A percentile compares a stretch with the other conserved stretches of the same genome.
phyloP scores from a whole-genome alignment of 495 filamentous ascomycete genomes.

The Aspergillus affinis region DNA sequence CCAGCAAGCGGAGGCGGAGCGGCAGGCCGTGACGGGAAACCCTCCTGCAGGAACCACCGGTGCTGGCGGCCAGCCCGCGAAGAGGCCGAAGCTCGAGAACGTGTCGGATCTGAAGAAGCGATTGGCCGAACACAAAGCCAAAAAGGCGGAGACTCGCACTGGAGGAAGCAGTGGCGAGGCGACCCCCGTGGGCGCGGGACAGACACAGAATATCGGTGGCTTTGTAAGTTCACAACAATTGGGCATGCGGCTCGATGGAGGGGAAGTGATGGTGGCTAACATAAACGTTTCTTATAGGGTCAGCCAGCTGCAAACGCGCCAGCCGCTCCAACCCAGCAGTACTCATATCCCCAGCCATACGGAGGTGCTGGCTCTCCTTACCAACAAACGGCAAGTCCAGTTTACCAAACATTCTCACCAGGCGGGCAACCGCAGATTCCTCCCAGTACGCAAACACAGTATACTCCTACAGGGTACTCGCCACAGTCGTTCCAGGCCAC shows the following conservation, averaged over 20 bases:
- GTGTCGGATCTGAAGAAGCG: constrained; percentile 78
- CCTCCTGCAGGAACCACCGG: constrained; percentile 61
- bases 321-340: constrained; percentile 27
- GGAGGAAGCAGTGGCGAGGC: constrained; percentile 59
- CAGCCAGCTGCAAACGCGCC: constrained; percentile 28
- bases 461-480: constrained; percentile 40
- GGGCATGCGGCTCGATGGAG: not conserved
- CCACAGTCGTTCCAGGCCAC: constrained; percentile 40
- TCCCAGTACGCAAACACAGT: constrained; percentile 27
- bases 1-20: constrained; percentile 80
- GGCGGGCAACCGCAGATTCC: constrained; percentile 34
- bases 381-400: constrained; percentile 44
- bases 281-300: constrained; percentile 13
- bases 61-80: constrained; percentile 54
- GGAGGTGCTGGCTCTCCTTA: constrained; percentile 38
- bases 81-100: constrained; percentile 79
- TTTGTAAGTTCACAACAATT: constrained; percentile 47
- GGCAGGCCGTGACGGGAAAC: constrained; percentile 80
- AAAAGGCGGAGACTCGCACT: constrained; percentile 57
- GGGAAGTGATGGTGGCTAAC: not conserved
- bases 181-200: constrained; percentile 56
- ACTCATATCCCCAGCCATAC: constrained; percentile 41
- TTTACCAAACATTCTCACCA: constrained; percentile 39
- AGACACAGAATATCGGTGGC: constrained; percentile 51
- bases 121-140: constrained; percentile 75